Base-by-base conservation (phyloP, 2,329 filamentous ascomycete genomes). In the Xylogone sp. region DNA sequence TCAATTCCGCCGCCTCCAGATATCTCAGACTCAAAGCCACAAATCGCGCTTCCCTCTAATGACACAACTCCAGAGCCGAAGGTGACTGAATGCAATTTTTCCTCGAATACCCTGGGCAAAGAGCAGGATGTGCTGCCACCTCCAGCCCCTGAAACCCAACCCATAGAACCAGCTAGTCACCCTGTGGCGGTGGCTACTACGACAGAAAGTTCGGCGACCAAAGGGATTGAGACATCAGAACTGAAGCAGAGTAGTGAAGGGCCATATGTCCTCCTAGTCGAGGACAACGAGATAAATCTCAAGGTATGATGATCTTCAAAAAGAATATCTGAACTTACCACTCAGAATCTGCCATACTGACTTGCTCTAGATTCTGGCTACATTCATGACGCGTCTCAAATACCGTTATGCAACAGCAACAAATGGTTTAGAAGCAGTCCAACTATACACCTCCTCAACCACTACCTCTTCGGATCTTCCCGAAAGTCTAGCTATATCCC, bases 371-470 rank as follows among this genome's bases (percentile, higher is more conserved):
- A 51, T 63, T 18, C 56, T 65, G 2, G 49, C 52, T 10, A 53
- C 59, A 10, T 56, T 55, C 18, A 62, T 65, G 59, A 56, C 55
- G 24, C 53, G 55, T 18, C 43, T 57, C 16, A 52, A 56, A 9
- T 39, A 56, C 19, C 57, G 63, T 18, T 65, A 67, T 10, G 63
- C 65, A 19, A 61, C 62, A 1, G 75, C 75, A 3, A 59, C 54
- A 4, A 70, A 79, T 53, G 76, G 76, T 4, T 63, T 71, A 1
- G 69, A 77, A 61, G 76, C 76, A 5, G 65, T 78, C 2, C 61
- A 75, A 8, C 59, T 60, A 34, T 62, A 57, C 18, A 49, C 57
- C 46, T 50, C 50, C 9, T 46, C 46, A 4, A 4, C 53, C 55
- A 1, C n/a, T 22, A 21, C 24, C 34, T 8, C 48, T 57, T 42